Percentiles rank a stretch among this genome's conserved stretches.
Conservation (phyloP, 2,329 filamentous ascomycete genomes). For the Aspergillus pseudoterreus region DNA sequence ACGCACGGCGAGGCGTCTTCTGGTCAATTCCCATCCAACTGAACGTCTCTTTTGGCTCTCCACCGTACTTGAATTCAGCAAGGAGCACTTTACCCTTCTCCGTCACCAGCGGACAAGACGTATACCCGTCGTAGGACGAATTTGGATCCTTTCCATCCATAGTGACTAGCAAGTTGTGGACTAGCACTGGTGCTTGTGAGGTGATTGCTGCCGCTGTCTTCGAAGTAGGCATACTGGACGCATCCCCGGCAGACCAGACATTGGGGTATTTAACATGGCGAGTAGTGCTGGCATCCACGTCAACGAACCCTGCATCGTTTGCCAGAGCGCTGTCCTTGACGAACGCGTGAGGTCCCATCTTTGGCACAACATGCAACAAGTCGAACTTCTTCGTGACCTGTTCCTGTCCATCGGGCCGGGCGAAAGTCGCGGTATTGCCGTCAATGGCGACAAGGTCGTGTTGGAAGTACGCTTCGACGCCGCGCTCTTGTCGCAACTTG, state of each 20-base stretch:
- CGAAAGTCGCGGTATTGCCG: conserved; percentile 53
- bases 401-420: conserved; percentile 35
- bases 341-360: conserved; percentile 56
- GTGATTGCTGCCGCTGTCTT: conserved; percentile 56
- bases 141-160: conserved; percentile 47
- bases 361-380: conserved; percentile 56
- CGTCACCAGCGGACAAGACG: conserved; percentile 53
- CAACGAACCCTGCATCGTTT: conserved; percentile 56
- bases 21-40: conserved; percentile 56
- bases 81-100: conserved; percentile 62
- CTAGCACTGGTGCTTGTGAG: conserved; percentile 50
- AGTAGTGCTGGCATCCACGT: conserved; percentile 52
- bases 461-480: conserved; percentile 57
- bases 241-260: conserved; percentile 59
- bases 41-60: conserved; percentile 62
- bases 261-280: conserved; percentile 54
- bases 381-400: conserved; percentile 51
- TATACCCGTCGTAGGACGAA: conserved; percentile 52
- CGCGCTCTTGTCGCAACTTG: conserved; percentile 50
- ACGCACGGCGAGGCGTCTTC: conserved; percentile 51
- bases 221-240: conserved; percentile 57
- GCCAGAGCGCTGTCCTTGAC: conserved; percentile 53
- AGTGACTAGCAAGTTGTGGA: conserved; percentile 45
- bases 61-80: conserved; percentile 64
- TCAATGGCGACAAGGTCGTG: conserved; percentile 55